These are phyloP conservation scores for Wickerhamiella allomyrinae DNA, from an alignment of 805 yeast species.

Conservation along the genomic window DNA sequence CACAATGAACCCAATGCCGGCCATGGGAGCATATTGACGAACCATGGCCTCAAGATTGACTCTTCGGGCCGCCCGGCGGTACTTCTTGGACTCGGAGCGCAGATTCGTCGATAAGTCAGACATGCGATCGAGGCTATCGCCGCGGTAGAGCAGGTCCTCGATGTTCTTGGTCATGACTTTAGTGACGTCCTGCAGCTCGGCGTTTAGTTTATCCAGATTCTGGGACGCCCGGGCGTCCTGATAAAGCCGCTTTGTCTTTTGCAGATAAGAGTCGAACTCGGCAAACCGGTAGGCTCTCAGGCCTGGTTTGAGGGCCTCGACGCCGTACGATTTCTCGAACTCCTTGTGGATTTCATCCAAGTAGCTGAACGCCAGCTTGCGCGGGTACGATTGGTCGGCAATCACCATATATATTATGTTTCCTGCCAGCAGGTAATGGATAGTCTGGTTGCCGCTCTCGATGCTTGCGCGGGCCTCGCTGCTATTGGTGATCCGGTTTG, in stretches of 20 bases:
- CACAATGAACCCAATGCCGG: slow-evolving; percentile 48
- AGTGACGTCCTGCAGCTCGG: slow-evolving; percentile 84
- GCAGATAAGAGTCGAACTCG: slow-evolving; percentile 53
- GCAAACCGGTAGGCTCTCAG: slow-evolving; percentile 87
- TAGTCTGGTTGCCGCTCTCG: slow-evolving; percentile 58
- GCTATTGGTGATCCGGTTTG: slow-evolving; percentile 59
- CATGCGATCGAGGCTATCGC: slow-evolving; percentile 82
- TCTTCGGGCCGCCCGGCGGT: slow-evolving; percentile 76
- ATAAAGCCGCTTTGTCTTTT: slow-evolving; percentile 77
- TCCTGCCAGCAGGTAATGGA: slow-evolving; percentile 54
- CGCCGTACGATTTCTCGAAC: slow-evolving; percentile 68
- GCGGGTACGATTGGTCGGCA: slow-evolving; percentile 65
- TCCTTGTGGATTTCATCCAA: slow-evolving; percentile 69
- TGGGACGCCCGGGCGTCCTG: slow-evolving; percentile 84
- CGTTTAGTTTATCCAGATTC: slow-evolving; percentile 72
- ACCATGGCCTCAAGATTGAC: slow-evolving; percentile 81
- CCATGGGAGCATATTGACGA: slow-evolving; percentile 81
- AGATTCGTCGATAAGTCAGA: slow-evolving; percentile 71
- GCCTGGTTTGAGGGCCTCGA: slow-evolving; percentile 40
- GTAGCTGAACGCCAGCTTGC: slow-evolving; percentile 80
- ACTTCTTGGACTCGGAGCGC: slow-evolving; percentile 71
- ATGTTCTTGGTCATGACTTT: slow-evolving; percentile 93
- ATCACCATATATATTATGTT: slow-evolving; percentile 67
- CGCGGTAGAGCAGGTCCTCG: slow-evolving; percentile 86
- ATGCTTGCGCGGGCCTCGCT: slow-evolving; percentile 77